Conservation (phyloP, 31 red algal genomes). For the Porphyra umbilicalis region DNA sequence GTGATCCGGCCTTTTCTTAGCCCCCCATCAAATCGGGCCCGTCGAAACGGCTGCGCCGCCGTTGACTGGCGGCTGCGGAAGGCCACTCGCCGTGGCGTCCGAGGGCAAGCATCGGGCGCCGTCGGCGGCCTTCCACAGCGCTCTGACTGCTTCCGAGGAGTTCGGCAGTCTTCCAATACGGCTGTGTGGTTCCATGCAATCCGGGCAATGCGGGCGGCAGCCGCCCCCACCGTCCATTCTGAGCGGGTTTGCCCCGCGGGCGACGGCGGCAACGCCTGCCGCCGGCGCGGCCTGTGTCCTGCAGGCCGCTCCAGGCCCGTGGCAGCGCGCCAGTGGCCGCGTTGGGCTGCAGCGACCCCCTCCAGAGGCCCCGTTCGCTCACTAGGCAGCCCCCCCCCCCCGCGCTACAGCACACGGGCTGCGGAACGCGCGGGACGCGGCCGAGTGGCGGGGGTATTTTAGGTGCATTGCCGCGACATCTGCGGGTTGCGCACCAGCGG, state of each 20-base stretch:
- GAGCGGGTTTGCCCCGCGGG: no score
- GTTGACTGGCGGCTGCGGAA: no score
- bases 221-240: not conserved
- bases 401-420: not conserved
- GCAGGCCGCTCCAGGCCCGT: no score
- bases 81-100: no score
- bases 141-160: not conserved
- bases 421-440: not conserved
- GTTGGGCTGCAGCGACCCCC: no score
- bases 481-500: no score
- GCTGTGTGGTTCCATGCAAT: not conserved
- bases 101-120: not conserved
- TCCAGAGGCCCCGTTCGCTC: not conserved
- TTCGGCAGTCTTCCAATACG: not conserved
- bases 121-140: not conserved
- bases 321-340: no score
- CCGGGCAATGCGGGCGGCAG: no score
- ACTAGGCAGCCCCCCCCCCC: not conserved
- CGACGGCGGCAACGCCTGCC: not conserved
- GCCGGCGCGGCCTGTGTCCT: not conserved
- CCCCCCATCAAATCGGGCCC: not conserved
- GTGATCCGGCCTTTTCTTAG: no score
- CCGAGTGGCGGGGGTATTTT: not conserved
- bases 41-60: not conserved
- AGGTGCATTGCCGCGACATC: not conserved